Evolutionary conservation across 441 rosid genomes (phyloP).

Genomic region (Bruguiera hainesii): DNA sequence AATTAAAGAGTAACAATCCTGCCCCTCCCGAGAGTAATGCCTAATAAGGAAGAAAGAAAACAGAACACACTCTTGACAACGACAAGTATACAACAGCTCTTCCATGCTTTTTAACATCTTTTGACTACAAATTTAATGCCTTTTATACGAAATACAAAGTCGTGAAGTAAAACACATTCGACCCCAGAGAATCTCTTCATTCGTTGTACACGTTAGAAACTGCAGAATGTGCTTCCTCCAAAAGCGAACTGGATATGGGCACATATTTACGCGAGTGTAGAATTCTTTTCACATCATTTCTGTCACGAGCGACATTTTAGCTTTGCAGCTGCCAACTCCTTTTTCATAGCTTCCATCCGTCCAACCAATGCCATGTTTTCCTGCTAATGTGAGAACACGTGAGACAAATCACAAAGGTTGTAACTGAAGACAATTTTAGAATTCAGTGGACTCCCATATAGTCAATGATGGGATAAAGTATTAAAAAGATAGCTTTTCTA

Average conservation of each 20-base stretch:
- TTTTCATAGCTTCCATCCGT: constrained; percentile 49
- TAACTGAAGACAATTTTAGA: constrained; percentile 10
- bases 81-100: neutral
- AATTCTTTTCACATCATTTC: constrained; percentile 9
- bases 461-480: neutral
- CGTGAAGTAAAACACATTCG: too few relatives aligned
- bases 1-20: neutral
- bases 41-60: neutral
- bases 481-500: neutral
- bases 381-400: constrained; percentile 34
- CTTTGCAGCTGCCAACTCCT: constrained; percentile 49
- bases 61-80: neutral
- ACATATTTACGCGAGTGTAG: neutral
- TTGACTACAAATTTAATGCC: neutral
- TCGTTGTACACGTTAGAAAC: constrained; percentile 1
- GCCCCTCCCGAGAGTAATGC: neutral
- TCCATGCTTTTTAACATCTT: neutral
- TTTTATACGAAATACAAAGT: neutral
- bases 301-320: constrained; percentile 43
- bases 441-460: neutral
- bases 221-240: constrained; percentile 11
- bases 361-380: constrained; percentile 57
- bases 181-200: neutral
- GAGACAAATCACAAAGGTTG: constrained; percentile 1
- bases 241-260: neutral